Conservation (phyloP, 768 basidiomycete genomes). For the Multifurca ochricompacta region DNA sequence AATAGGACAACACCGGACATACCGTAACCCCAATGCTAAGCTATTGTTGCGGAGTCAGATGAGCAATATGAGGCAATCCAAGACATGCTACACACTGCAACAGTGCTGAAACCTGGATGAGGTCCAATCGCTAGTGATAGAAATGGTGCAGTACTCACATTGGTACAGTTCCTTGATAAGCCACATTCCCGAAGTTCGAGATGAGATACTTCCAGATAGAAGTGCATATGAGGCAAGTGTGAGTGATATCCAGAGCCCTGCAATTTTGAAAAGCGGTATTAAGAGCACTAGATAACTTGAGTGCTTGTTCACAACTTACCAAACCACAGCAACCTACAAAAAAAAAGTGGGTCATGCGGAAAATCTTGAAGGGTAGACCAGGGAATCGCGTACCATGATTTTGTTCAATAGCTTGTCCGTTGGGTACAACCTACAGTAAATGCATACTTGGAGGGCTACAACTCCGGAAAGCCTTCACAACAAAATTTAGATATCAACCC, state of each 20-base stretch:
- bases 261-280: neutral
- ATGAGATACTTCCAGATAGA: constrained; percentile 20
- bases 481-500: neutral
- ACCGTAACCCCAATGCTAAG: constrained; percentile 19
- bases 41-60: neutral
- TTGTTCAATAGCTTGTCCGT: constrained; percentile 1
- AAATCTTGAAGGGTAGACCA: neutral
- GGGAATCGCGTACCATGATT: constrained; percentile 4
- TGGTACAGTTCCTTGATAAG: neutral
- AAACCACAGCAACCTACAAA: constrained; percentile 11
- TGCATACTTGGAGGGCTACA: constrained; percentile 8
- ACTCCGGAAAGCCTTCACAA: constrained; percentile 18
- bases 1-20: neutral
- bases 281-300: neutral
- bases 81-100: constrained; percentile 10
- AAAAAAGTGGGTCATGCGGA: neutral
- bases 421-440: constrained; percentile 17
- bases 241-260: constrained; percentile 14
- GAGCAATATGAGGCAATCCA: neutral
- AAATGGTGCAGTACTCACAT: constrained; percentile 1
- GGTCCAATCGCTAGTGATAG: neutral
- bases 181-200: constrained; percentile 16
- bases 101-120: neutral
- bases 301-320: constrained; percentile 3
- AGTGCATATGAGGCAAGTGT: constrained; percentile 14